Base-by-base conservation (phyloP, 164 flowering plant genomes). In the Annona squamosa region DNA sequence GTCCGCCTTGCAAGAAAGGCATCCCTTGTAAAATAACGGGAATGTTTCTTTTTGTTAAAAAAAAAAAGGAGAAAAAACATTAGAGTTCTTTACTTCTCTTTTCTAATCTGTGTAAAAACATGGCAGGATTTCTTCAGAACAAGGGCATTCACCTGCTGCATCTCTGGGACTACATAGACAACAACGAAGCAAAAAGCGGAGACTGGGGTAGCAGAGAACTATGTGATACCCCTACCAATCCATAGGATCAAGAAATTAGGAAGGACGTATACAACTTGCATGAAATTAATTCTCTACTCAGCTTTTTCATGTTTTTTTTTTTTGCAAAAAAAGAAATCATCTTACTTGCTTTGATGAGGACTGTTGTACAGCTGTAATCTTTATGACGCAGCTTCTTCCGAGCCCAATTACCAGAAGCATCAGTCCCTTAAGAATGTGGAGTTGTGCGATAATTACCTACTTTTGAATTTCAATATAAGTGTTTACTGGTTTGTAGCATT, bases 401-500 rank as follows among this genome's bases (percentile, higher is more conserved):
- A n/a, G 18, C 17, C 17, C 41, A 18, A n/a, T 63, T n/a, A 19
- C 41, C 41, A n/a, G 10, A 63, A 63, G 41, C 2, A 19, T 19
- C 41, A 2, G 3, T 63, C 5, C 9, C 45, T 37, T 45, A 68
- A 70, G 63, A 67, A 37, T 6, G 71, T 16, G 42, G 5, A 5
- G 26, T 65, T 65, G 45, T 67, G 6, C 12, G 65, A 59, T 52
- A 16, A 16, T 9, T 52, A 10, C 9, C 13, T 9, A n/a, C 63
- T 70, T 78, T 65, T 71, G 66, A 47, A 77, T 72, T 71, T 85
- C 79, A 87, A 76, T 82, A 75, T 26, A 62, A 84, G 81, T 86
- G 84, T 86, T 82, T 86, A 85, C 89, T 85, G 63, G 79, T 72
- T 79, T 86, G 79, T 57, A 71, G 92, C 83, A 79, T 76, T 87